These are phyloP conservation scores for Anthracocystis panici-leucophaei DNA, from an alignment of 1,284 basidiomycete genomes.

Conservation along the genomic window DNA sequence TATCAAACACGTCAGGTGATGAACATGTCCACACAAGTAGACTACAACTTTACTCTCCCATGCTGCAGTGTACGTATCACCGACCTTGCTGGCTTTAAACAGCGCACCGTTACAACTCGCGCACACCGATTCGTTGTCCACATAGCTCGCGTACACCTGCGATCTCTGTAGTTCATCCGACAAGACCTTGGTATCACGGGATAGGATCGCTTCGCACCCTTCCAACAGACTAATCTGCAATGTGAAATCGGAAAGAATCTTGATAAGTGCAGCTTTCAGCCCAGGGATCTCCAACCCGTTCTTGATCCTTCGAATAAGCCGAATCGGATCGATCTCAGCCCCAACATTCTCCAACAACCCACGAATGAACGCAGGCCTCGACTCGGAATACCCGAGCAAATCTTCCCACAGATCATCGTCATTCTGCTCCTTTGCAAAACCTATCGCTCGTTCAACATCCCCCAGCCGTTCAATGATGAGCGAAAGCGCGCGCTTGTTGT, in stretches of 20 bases:
- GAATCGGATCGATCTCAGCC: conserved; percentile 93
- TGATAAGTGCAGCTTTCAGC: conserved; percentile 91
- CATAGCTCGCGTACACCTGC: conserved; percentile 49
- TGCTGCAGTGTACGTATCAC: conserved; percentile 17
- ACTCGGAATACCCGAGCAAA: conserved; percentile 91
- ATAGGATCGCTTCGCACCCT: conserved; percentile 61
- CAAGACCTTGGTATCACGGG: conserved; percentile 54
- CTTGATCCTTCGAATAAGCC: conserved; percentile 91
- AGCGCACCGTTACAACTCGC: conserved; percentile 43
- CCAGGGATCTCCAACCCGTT: conserved; percentile 96
- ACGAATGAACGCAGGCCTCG: conserved; percentile 92
- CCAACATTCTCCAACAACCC: conserved; percentile 92
- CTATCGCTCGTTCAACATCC: conserved; percentile 93
- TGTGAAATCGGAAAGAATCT: conserved; percentile 95
- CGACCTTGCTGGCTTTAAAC: conserved; percentile 22
- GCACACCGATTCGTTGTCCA: conserved; percentile 51
- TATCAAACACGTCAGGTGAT: conserved; percentile 57
- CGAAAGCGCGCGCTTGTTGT: conserved; percentile 92
- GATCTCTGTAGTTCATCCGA: conserved; percentile 44
- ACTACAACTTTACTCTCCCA: conserved; percentile 43
- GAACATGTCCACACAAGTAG: conserved; percentile 63
- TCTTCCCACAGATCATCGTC: conserved; percentile 99
- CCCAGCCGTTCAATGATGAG: conserved; percentile 95
- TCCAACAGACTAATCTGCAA: conserved; percentile 72
- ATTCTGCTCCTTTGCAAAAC: conserved; percentile 96